Percentiles rank a stretch among this genome's conserved stretches.
These are phyloP conservation scores for Microdochium trichocladiopsis DNA, from an alignment of 2,329 filamentous ascomycete genomes.

Conservation along the genomic window DNA sequence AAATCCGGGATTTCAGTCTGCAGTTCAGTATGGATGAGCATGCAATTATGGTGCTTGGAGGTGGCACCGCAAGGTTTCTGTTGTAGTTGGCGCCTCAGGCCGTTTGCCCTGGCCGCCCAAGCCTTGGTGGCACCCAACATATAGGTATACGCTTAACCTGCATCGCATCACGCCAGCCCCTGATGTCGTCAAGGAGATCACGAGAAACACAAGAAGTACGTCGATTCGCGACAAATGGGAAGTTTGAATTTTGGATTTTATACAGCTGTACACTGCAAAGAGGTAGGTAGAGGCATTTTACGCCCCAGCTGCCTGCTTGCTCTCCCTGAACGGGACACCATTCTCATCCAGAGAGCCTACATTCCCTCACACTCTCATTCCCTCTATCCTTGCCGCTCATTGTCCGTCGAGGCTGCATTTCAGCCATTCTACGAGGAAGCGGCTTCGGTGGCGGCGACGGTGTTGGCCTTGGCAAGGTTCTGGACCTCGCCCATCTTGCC, in stretches of 20 bases:
- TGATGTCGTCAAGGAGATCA: background rate
- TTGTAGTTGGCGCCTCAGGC: too few relatives aligned
- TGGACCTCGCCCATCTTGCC: slow-evolving; percentile 90
- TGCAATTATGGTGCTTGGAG: too few relatives aligned
- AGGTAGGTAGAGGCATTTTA: slow-evolving; percentile 3
- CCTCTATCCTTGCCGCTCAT: background rate
- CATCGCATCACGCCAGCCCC: too few relatives aligned
- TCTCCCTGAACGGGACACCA: background rate
- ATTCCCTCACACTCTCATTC: slow-evolving; percentile 2
- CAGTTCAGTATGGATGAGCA: too few relatives aligned
- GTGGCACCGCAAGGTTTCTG: too few relatives aligned
- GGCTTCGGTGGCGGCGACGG: slow-evolving; percentile 26
- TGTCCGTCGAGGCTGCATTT: slow-evolving; percentile 2
- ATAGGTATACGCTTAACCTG: too few relatives aligned
- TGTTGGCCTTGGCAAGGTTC: slow-evolving; percentile 57
- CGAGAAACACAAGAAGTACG: background rate
- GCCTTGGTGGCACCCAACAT: too few relatives aligned
- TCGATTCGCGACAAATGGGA: background rate
- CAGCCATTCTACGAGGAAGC: slow-evolving; percentile 25
- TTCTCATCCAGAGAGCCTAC: background rate
- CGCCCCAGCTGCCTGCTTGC: slow-evolving; percentile 3
- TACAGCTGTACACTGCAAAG: slow-evolving; percentile 20
- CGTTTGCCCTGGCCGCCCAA: too few relatives aligned
- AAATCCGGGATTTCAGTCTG: too few relatives aligned
- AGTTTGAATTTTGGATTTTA: slow-evolving; percentile 13